Base-by-base conservation (phyloP, 2,329 filamentous ascomycete species). In the Nannizziopsis arthrosporioides region DNA sequence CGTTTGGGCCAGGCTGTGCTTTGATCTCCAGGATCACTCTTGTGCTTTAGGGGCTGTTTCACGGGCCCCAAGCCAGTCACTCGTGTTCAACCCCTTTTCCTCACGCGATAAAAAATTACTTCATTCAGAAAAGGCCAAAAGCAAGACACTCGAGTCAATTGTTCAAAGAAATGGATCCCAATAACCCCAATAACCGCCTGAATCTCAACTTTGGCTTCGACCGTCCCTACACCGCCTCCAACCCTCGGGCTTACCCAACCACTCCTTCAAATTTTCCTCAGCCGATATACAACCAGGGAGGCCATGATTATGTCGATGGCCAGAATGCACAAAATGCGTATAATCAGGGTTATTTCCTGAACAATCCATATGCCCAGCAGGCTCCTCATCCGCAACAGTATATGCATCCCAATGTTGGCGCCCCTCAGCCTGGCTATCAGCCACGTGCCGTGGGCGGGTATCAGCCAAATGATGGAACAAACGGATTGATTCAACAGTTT, bases 221-320 rank as follows among this genome's bases (percentile, higher is more conserved):
- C 63, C 80, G 78, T 66, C 77, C 81, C 58, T 78, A 80, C 59
- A 75, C 80, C 51, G 71, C 73, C 52, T 68, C 77, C 48, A 60
- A 67, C 59, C 32, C 39, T 22, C 76, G 82, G 63, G 73, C 80
- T 56, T 88, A 85, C 73, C 85, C 84, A 57, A 88, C 90, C 46
- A 95, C 90, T 8, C 90, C 90, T 45, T 95, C 90, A 55, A 94
- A 89, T 51, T 96, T 96, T 63, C 90, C 90, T 10, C 90, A 96
- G 70, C 89, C 89, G 52, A 84, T 94, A 64, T 81, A 80, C 60
- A 75, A 74, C 59, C 72, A 76, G 57, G 69, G 72, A 47, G 74
- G 74, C 41, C 76, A 80, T 64, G 77, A 80, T 56, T 78, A 82
- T 59, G 72, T 76, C 53, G 76, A 76, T 54, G 63, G 68, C 45